Conservation (phyloP, 352 stramenopile species). For the Phytophthora sojae region DNA sequence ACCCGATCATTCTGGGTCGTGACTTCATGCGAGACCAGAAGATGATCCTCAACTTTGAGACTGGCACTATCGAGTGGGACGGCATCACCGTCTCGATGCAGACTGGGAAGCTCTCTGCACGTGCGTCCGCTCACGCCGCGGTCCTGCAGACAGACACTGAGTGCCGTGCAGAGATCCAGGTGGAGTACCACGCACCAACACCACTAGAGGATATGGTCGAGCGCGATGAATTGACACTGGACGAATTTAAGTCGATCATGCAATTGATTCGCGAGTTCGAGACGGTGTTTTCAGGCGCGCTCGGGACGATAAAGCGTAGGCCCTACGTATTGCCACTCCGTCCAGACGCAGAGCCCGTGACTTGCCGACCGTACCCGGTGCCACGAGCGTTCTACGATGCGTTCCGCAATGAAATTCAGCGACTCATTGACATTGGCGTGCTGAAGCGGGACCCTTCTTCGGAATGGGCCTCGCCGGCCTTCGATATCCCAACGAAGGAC, state of each 20-base stretch:
- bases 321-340: background rate
- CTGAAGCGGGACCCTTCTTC: conserved; percentile 1
- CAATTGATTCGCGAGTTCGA: background rate
- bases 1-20: background rate
- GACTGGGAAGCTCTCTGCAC: background rate
- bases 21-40: conserved; percentile 4
- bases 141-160: background rate
- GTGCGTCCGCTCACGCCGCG: background rate
- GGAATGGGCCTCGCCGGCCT: background rate
- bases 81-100: background rate
- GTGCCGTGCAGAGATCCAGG: background rate
- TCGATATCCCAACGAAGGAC: background rate
- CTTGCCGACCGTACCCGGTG: background rate
- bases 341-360: background rate
- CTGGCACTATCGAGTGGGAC: background rate
- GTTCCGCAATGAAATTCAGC: background rate
- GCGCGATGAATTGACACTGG: too few species aligned
- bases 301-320: background rate
- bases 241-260: background rate
- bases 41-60: conserved; percentile 3
- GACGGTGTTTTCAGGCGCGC: background rate
- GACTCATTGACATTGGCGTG: conserved; percentile 7
- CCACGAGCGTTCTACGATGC: background rate
- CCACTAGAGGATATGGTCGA: too few species aligned
- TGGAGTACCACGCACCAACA: too few species aligned